Evolutionary conservation across 208 protist species (phyloP), one percentile per base, ranked within the genome.

Genomic region (Trypanosomatidae sp.): DNA sequence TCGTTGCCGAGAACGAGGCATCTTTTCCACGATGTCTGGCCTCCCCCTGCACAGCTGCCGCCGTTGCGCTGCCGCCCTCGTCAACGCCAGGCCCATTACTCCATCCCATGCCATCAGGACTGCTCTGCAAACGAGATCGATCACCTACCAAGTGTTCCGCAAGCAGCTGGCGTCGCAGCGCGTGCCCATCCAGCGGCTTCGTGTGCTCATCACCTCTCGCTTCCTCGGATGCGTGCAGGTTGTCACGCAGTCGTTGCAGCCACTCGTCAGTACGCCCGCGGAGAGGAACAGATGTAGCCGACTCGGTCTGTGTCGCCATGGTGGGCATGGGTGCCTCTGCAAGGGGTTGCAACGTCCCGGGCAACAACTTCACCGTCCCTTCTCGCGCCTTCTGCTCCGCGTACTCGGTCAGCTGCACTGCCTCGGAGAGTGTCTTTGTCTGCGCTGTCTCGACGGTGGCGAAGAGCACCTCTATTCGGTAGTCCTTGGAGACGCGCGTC

Each of bases 381-480:
- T 43, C 15, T 49, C 76, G 41, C 41, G 25, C n/a, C 59, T 49
- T 50, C 46, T 46, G 66, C 47, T 65, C 68, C 0, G 89, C 89
- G 71, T 95, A 97, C 58, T 95, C 92, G 33, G 91, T 94, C 19
- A 97, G 69, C 66, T 91, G 80, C 13, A 95, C 81, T 8, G 91
- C 80, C 66, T 95, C 82, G 25, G 77, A 62, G 43, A 97, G 81
- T 52, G 85, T 85, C 46, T 62, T 80, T 64, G 73, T 84, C 52
- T 95, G 89, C 65, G 81, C 78, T 47, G 78, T 83, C 74, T 97
- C 91, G 39, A 97, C 93, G 0, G 85, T 91, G 4, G 93, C 93
- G 62, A 97, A 97, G 53, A 96, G 76, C 41, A 97, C 85, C 77
- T 97, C 93, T 59, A 97, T 91, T 33, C 91, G 90, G 83, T 97